Percentiles rank a stretch among this genome's conserved stretches.
These are phyloP conservation scores for Misopates orontium DNA, from an alignment of 257 asterid species.

Conservation along the genomic window DNA sequence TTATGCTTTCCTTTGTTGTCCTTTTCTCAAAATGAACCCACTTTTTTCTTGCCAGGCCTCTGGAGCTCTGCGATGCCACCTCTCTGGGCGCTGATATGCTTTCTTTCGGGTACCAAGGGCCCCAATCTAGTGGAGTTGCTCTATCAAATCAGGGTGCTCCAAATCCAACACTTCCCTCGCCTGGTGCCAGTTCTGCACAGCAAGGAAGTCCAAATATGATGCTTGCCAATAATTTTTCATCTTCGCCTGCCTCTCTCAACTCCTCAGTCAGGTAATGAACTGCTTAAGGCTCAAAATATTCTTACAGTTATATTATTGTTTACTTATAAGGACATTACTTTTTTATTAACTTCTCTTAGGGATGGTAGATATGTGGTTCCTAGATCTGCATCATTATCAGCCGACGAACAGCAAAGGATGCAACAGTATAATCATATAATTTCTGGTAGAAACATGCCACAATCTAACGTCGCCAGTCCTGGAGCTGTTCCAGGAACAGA, in stretches of 20 bases:
- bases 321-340: slow-evolving; percentile 2
- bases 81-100: slow-evolving; percentile 55
- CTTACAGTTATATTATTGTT: slow-evolving; percentile 11
- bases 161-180: slow-evolving; percentile 47
- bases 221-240: slow-evolving; percentile 55
- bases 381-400: slow-evolving; percentile 58
- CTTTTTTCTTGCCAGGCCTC: slow-evolving; percentile 61
- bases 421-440: slow-evolving; percentile 71
- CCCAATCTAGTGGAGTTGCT: slow-evolving; percentile 55
- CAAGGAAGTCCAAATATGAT: slow-evolving; percentile 68
- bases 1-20: slow-evolving; percentile 15
- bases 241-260: slow-evolving; percentile 61
- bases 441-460: slow-evolving; percentile 64
- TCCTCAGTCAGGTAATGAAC: slow-evolving; percentile 66
- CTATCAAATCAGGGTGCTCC: slow-evolving; percentile 53
- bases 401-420: slow-evolving; percentile 85
- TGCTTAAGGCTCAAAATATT: slow-evolving; percentile 21
- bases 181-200: slow-evolving; percentile 55
- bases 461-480: slow-evolving; percentile 54
- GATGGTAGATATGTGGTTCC: slow-evolving; percentile 70
- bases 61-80: slow-evolving; percentile 74
- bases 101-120: slow-evolving; percentile 74
- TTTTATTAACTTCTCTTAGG: slow-evolving; percentile 36
- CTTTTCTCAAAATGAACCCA: slow-evolving; percentile 7
- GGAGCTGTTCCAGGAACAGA: slow-evolving; percentile 72